A percentile compares a stretch with the other conserved stretches of the same genome.
phyloP scores from a whole-genome alignment of 257 asterid genomes.

The Fraxinus cuspidata region DNA sequence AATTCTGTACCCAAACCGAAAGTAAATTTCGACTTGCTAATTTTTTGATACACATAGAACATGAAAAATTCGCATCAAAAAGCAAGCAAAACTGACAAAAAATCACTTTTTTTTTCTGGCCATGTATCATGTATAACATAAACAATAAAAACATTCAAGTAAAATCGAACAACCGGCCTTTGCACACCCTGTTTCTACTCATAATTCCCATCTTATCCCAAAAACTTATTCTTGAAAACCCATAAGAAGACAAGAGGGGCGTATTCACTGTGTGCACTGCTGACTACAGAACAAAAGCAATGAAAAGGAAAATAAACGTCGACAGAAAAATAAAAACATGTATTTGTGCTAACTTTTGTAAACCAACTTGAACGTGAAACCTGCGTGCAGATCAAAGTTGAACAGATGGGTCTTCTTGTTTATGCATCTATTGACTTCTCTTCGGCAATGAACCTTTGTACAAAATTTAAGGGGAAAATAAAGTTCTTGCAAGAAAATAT shows the following conservation, averaged over 20 bases:
- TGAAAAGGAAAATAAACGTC: neutral
- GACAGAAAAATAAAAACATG: neutral
- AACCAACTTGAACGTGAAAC: neutral
- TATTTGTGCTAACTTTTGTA: neutral
- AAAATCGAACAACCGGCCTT: neutral
- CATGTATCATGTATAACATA: neutral
- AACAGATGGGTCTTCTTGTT: neutral
- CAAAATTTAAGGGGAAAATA: neutral
- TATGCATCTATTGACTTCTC: neutral
- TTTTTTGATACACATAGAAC: neutral
- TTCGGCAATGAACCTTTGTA: neutral
- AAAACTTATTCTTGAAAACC: neutral
- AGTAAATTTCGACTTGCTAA: neutral
- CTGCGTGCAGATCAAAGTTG: neutral
- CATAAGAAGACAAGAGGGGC: neutral
- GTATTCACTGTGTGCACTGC: neutral
- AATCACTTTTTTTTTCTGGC: neutral
- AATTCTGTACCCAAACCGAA: neutral
- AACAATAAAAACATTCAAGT: neutral
- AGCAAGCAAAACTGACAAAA: neutral
- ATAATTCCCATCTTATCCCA: neutral
- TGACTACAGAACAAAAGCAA: neutral
- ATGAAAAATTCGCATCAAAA: neutral
- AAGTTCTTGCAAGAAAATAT: neutral
- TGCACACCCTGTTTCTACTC: neutral